phyloP scores from a whole-genome alignment of 192 early-diverging fungal genomes.

The Piromyces sp. region DNA sequence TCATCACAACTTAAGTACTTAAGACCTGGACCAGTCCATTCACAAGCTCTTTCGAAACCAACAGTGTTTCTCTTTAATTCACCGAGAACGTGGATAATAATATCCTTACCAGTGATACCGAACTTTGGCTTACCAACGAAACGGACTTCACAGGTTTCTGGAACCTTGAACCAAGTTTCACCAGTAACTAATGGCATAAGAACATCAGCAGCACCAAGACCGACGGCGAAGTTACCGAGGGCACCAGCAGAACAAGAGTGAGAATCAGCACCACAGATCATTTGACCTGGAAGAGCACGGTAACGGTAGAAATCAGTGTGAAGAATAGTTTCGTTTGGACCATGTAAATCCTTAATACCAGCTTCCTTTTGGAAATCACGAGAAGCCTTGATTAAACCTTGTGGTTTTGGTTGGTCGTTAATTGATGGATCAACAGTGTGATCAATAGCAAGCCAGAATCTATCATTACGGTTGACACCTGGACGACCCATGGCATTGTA shows the following conservation, averaged over 20 bases:
- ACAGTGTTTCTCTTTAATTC: slow-evolving; percentile 71
- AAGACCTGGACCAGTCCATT: slow-evolving; percentile 56
- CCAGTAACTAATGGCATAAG: slow-evolving; percentile 68
- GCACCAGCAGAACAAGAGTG: slow-evolving; percentile 66
- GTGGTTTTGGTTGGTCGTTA: slow-evolving; percentile 48
- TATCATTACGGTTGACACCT: slow-evolving; percentile 53
- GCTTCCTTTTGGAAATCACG: slow-evolving; percentile 52
- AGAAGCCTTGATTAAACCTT: slow-evolving; percentile 44
- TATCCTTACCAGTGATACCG: slow-evolving; percentile 67
- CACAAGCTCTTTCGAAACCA: slow-evolving; percentile 59
- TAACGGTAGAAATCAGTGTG: slow-evolving; percentile 74
- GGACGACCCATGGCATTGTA: slow-evolving; percentile 62
- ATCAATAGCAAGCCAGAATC: slow-evolving; percentile 67
- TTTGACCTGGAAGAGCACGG: slow-evolving; percentile 61
- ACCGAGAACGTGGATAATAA: slow-evolving; percentile 59
- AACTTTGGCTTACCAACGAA: slow-evolving; percentile 54
- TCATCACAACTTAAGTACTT: slow-evolving; percentile 69
- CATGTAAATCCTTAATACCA: slow-evolving; percentile 50
- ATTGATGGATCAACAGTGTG: slow-evolving; percentile 62
- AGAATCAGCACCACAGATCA: slow-evolving; percentile 66
- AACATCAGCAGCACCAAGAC: slow-evolving; percentile 65
- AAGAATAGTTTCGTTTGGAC: slow-evolving; percentile 61
- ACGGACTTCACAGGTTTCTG: slow-evolving; percentile 60
- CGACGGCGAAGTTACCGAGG: slow-evolving; percentile 60
- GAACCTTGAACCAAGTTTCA: slow-evolving; percentile 68